Evolutionary conservation across 1,139 yeast genomes (phyloP), one percentile per base, ranked within the genome.

Genomic region (Pichia sp.): DNA sequence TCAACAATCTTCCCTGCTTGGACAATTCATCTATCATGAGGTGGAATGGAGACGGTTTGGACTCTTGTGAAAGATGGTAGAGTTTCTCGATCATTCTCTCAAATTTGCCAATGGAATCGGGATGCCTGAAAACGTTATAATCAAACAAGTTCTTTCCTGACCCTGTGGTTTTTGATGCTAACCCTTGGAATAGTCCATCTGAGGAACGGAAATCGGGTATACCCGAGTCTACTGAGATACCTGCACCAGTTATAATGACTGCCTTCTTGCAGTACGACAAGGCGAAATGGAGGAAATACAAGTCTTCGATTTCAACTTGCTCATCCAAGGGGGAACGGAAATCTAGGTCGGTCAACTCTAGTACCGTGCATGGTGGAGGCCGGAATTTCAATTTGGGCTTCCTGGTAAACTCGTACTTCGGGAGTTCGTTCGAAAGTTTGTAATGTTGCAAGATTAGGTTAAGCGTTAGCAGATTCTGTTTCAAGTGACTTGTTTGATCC

Each of bases 151-250:
- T 90, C 67, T 87, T 89, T 8, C 96, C 96, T 34, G 82, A 81
- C 4, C 82, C 76, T 3, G 58, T 59, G 0, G 62, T 44, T 44
- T 65, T 65, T 1, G 67, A 54, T 5, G 69, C 61, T 30, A 87
- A 79, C 53, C 84, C 76, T 58, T 84, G 81, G 68, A 89, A 89
- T 47, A 89, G 72, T 2, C 96, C 96, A 60, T 84, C 81, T 13
- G 85, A 75, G 0, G 96, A 87, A 59, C 97, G 74, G 67, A 90
- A 90, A 67, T 90, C 97, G 2, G 96, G 96, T 45, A 90, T 89
- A 2, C 97, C 97, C 0, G 95, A 90, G 47, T 87, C 87, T 56
- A 92, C 93, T 31, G 96, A 87, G 36, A 88, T 82, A 3, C 97
- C 97, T 10, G 97, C 97, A 4, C 97, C 97, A 0, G 93, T 82